Conservation (phyloP, 139 green algal genomes). For the Chlamydomonas sp. region DNA sequence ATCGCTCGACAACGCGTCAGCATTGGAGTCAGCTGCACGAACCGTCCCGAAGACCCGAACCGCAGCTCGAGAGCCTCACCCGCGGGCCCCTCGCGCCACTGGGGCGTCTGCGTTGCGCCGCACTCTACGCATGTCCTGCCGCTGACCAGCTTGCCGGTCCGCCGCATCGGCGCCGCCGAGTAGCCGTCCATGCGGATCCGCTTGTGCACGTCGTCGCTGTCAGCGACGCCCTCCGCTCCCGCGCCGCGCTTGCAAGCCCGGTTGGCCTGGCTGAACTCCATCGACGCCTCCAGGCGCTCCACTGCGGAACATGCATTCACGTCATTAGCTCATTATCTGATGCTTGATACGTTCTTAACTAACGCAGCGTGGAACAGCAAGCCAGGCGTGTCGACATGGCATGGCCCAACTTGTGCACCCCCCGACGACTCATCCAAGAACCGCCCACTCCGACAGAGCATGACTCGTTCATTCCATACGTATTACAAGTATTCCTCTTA, state of each 20-base stretch:
- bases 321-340: too few relatives aligned
- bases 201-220: slow-evolving; percentile 40
- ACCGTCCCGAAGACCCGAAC: too few relatives aligned
- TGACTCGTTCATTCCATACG: too few relatives aligned
- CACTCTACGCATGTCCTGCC: slow-evolving; percentile 56
- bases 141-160: slow-evolving; percentile 34
- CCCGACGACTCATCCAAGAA: too few relatives aligned
- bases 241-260: not conserved
- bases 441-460: too few relatives aligned
- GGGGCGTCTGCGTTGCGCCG: slow-evolving; percentile 61
- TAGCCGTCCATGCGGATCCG: slow-evolving; percentile 17
- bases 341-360: too few relatives aligned
- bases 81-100: slow-evolving; percentile 66
- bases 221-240: slow-evolving; percentile 30
- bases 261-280: not conserved
- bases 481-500: not conserved
- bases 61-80: slow-evolving; percentile 35
- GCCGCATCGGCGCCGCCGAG: not conserved
- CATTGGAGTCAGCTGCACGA: too few relatives aligned
- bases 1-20: too few relatives aligned
- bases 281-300: not conserved
- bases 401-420: too few relatives aligned
- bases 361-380: too few relatives aligned
- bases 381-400: too few relatives aligned
- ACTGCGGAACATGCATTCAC: not conserved